Evolutionary conservation across 139 green algal genomes (phyloP).

Genomic region (Chlorella vulgaris): DNA sequence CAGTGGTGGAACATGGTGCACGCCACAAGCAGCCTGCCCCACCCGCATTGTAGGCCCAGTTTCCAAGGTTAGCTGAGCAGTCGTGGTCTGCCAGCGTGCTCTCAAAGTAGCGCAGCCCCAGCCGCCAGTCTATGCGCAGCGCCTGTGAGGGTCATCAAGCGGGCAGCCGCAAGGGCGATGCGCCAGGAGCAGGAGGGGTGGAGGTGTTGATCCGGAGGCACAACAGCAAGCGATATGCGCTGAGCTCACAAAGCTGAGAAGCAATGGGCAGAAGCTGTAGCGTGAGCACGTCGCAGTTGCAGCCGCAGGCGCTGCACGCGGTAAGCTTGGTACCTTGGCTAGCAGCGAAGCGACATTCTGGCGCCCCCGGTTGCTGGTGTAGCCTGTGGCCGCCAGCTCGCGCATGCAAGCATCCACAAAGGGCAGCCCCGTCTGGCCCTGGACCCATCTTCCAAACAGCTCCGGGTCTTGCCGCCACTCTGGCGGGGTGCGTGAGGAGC

Average conservation of each 20-base stretch:
- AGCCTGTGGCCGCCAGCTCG: conserved; percentile 80
- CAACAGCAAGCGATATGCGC: no score
- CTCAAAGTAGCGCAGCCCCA: conserved; percentile 78
- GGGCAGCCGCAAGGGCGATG: background rate
- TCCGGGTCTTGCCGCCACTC: conserved; percentile 41
- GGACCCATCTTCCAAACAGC: conserved; percentile 52
- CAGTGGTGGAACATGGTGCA: no score
- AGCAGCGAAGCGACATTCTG: conserved; percentile 69
- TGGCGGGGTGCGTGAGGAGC: background rate
- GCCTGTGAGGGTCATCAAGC: conserved; percentile 39
- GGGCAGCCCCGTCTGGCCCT: conserved; percentile 75
- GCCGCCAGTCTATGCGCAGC: conserved; percentile 79
- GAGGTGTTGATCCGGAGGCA: background rate
- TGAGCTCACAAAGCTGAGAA: no score
- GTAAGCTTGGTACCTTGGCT: conserved; percentile 57
- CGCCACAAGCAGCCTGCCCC: no score
- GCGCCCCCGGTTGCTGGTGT: conserved; percentile 83
- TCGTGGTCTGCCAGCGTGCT: conserved; percentile 79
- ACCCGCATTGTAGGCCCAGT: conserved; percentile 67
- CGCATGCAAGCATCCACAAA: conserved; percentile 90
- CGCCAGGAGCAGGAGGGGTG: background rate
- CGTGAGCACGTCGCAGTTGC: no score
- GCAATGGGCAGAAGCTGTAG: no score
- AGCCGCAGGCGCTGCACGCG: background rate
- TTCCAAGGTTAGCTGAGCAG: conserved; percentile 68